Evolutionary conservation across 768 basidiomycete species (phyloP), one percentile per base, ranked within the genome.

Genomic region (Russula ochroleuca): DNA sequence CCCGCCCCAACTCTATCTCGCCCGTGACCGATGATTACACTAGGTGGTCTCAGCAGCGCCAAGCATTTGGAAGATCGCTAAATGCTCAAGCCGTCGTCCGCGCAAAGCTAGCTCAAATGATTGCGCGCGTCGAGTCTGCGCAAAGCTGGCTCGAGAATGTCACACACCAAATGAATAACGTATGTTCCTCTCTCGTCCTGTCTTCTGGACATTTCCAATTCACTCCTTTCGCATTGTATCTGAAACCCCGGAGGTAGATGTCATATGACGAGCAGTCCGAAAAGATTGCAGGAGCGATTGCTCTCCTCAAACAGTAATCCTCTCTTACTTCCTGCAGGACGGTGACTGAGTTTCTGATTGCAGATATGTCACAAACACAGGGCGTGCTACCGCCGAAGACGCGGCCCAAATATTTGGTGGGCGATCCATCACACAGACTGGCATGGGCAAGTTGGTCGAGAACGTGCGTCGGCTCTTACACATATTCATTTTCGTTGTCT

Each of bases 151-250:
- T 94, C 13, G 95, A 98, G 78, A 82, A 79, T 23, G 78, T 97
- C 59, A 97, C 94, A 2, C 85, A 88, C 72, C 94, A 97, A 73
- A 95, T 96, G 93, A 92, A 88, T 72, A 86, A 92, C 70, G 90
- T 91, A 59, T 38, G 80, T 43, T 5, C 40, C 40, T 19, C 17
- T 41, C 38, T 19, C 41, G 8, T 41, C 19, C 7, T 14, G 5
- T 31, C 40, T n/a, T 53, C 38, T 31, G 8, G 8, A 3, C 33
- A 23, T 33, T 23, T 25, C 11, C 33, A 9, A 14, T 9, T 10
- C 9, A 9, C n/a, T 33, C n/a, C 5, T 31, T n/a, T 45, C 37
- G 28, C 45, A 71, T 72, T 69, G 40, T 54, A 33, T 49, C 35
- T 43, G 55, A 49, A 68, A n/a, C 51, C 19, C 49, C 37, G 35